Base-by-base conservation (phyloP, 805 yeast genomes). In the Wickerhamomyces hampshirensis region DNA sequence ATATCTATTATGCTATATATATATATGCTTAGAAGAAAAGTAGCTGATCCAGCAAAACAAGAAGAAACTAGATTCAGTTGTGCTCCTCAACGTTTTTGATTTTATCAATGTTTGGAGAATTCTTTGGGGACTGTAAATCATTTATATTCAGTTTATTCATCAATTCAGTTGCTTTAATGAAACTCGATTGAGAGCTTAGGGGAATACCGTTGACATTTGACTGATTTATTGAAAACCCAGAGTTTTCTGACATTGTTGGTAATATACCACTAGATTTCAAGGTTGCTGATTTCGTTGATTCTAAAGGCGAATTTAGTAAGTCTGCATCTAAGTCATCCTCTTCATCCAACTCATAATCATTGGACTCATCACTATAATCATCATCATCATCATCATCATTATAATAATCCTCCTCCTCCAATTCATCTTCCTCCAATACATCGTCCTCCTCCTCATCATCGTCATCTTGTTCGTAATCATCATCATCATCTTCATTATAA, bases 251-350 rank as follows among this genome's bases (percentile, higher is more conserved):
- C 42, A 34, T 31, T 19, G 37, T 44, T 4, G 47, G 43, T 13
- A 33, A 9, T n/a, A 35, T 48, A 9, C 38, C 35, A 19, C 35
- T 23, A 16, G 28, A 4, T 18, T 26, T 9, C 23, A 11, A 6
- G 42, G 26, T 10, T n/a, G n/a, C n/a, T n/a, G n/a, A n/a, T n/a
- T n/a, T n/a, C n/a, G n/a, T n/a, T n/a, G n/a, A n/a, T n/a, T n/a
- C n/a, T n/a, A n/a, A n/a, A n/a, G 45, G 37, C 4, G 61, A 64
- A 5, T 46, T 45, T 18, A 56, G 47, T 12, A 53, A 44, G 19
- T 56, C 65, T 18, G 50, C 62, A 33, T 55, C 60, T 9, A 54
- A 35, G 23, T 51, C 56, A n/a, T 51, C 54, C 15, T 53, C 54
- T 24, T 46, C 53, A 15, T 48, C 58, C 2, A 44, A 48, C n/a